Conservation (phyloP, 176 grass and related monocot species). For the Rhynchospora breviuscula region DNA sequence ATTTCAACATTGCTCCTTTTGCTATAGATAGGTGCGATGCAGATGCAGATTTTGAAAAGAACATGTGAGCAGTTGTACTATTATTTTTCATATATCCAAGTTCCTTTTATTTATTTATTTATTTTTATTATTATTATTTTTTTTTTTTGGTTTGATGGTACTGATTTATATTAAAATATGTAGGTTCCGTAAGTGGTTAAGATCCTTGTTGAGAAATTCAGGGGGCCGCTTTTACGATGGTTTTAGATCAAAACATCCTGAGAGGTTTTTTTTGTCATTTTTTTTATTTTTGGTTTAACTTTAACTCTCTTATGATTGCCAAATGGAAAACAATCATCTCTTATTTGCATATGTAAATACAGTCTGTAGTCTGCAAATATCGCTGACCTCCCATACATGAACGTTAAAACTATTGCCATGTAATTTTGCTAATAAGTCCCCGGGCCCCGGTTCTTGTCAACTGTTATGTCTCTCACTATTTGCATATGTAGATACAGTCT, state of each 20-base stretch:
- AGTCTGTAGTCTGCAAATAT: background rate
- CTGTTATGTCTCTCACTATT: background rate
- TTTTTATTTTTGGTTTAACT: background rate
- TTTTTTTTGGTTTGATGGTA: background rate
- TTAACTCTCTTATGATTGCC: background rate
- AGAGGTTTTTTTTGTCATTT: constrained; percentile 43
- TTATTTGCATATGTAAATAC: background rate
- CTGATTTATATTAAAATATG: constrained; percentile 18
- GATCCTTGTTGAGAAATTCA: constrained; percentile 67
- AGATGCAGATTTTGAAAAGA: constrained; percentile 72
- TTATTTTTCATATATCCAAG: background rate
- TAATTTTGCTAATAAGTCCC: background rate
- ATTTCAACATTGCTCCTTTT: constrained; percentile 96
- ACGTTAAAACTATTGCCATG: background rate
- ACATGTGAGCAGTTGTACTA: constrained; percentile 51
- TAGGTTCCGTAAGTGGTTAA: constrained; percentile 88
- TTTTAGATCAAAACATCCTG: constrained; percentile 87
- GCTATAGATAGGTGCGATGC: constrained; percentile 85
- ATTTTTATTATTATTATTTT: background rate
- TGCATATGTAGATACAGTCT: background rate
- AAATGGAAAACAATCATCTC: background rate
- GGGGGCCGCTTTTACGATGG: constrained; percentile 78
- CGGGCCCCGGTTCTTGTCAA: background rate
- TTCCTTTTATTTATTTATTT: background rate
- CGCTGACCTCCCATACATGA: background rate